Evolutionary conservation across 2,329 filamentous ascomycete genomes (phyloP).

Genomic region (Aspergillus melleus): DNA sequence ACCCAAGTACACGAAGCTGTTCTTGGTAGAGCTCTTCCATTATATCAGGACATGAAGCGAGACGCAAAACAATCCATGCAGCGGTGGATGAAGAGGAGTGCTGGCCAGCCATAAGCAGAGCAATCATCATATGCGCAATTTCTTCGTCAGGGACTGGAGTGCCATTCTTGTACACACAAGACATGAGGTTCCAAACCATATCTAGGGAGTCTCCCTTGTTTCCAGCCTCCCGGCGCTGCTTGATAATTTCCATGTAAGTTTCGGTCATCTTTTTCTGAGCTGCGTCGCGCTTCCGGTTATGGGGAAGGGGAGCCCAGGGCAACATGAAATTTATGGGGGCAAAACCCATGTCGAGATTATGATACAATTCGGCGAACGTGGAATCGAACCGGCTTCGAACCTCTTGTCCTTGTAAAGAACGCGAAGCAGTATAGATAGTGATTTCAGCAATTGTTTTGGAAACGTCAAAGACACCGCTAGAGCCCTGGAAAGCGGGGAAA

Average conservation of each 20-base stretch:
- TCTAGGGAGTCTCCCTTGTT: constrained; percentile 61
- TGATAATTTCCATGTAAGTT: constrained; percentile 80
- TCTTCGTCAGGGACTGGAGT: constrained; percentile 76
- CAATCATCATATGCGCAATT: constrained; percentile 92
- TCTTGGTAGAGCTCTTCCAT: constrained; percentile 81
- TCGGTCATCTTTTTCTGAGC: constrained; percentile 79
- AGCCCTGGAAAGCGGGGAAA: constrained; percentile 65
- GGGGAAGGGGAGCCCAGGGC: constrained; percentile 84
- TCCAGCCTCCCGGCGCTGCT: constrained; percentile 62
- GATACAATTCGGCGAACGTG: constrained; percentile 77
- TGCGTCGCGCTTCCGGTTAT: constrained; percentile 77
- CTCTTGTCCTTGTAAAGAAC: constrained; percentile 80
- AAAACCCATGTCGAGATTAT: constrained; percentile 89
- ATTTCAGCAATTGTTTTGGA: constrained; percentile 77
- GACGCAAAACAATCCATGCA: constrained; percentile 80
- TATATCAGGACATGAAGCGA: constrained; percentile 76
- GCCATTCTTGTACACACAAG: constrained; percentile 80
- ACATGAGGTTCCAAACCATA: constrained; percentile 91
- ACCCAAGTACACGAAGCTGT: constrained; percentile 71
- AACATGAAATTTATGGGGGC: constrained; percentile 87
- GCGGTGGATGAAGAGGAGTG: constrained; percentile 83
- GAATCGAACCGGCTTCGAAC: constrained; percentile 79
- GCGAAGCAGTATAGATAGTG: constrained; percentile 86
- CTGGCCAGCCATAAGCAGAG: constrained; percentile 86
- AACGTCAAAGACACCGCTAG: constrained; percentile 69